Base-by-base conservation (phyloP, 2,329 filamentous ascomycete genomes). In the Neophaeococcomyces aloes region DNA sequence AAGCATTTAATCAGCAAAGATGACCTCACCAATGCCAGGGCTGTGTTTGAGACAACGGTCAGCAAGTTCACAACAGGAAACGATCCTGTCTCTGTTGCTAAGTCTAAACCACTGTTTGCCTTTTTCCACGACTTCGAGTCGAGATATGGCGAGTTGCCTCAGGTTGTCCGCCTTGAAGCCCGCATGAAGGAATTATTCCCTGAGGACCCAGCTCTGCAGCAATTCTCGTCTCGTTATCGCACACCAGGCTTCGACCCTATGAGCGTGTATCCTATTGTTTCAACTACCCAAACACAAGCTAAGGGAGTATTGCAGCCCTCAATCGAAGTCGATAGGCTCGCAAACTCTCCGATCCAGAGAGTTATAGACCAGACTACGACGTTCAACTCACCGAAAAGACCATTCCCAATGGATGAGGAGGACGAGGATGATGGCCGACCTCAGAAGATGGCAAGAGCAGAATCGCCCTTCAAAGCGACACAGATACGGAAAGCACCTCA, bases 91-190 rank as follows among this genome's bases (percentile, higher is more conserved):
- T 77, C 78, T 8, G 66, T 81, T 1, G 65, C 72, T 43, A 91
- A 87, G 58, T 79, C 88, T 7, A 93, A 91, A 61, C 77, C 83
- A 1, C 75, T 98, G 1, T 94, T 94, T 57, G 72, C 79, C 2
- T 96, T 89, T 65, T 89, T 98, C 61, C 89, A 98, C 65, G 83
- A 88, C 55, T 94, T 94, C 60, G 91, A 98, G 66, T 88, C 87
- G 8, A 81, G 87, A 51, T 98, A 88, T 57, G 91, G 93, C 44
- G 91, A 98, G 60, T 74, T 96, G 4, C 78, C 83, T 4, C 88
- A 96, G 56, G 86, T 98, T 42, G 78, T 80, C 51, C 91, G 93
- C 60, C 72, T 98, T 13, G 93, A 98, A 63, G 82, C 81, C 56
- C 80, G 91, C 36, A 96, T 98, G 87, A 76, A 77, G 17, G 87